Evolutionary conservation across 208 protist genomes (phyloP).

Genomic region (Crithidia bombi): DNA sequence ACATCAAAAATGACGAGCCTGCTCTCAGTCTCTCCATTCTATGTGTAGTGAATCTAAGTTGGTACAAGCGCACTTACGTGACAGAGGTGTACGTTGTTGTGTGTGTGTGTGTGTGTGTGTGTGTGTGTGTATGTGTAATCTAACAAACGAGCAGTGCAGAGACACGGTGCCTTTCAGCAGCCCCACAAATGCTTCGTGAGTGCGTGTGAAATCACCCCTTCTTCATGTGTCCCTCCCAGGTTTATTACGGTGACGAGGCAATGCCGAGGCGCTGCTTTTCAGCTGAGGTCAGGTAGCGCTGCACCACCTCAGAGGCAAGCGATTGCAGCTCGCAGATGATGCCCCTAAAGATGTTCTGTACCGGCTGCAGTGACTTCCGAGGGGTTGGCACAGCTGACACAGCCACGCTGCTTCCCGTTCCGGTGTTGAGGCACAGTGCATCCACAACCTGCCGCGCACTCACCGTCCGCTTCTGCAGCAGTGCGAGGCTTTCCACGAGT

Average conservation of each 20-base stretch:
- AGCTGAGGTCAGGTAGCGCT: constrained; percentile 49
- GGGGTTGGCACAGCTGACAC: constrained; percentile 7
- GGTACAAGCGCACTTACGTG: no score
- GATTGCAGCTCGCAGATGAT: constrained; percentile 72
- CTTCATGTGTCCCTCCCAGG: background rate
- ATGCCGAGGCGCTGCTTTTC: constrained; percentile 78
- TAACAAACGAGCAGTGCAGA: no score
- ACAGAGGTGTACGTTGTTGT: no score
- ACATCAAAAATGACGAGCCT: no score
- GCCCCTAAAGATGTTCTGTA: constrained; percentile 48
- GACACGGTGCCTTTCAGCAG: no score
- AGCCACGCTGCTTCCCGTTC: background rate
- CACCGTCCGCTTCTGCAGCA: constrained; percentile 57
- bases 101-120: no score
- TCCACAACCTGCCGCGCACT: constrained; percentile 75
- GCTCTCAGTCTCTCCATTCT: no score
- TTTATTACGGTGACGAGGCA: background rate
- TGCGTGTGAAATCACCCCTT: no score
- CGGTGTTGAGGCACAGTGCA: constrained; percentile 45
- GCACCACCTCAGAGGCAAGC: constrained; percentile 52
- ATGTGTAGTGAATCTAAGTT: no score
- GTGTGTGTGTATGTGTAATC: no score
- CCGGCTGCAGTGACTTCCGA: constrained; percentile 26
- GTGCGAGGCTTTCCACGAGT: constrained; percentile 66
- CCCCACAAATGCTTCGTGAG: no score